Conservation (phyloP, 129 eudicot genomes). For the Mikania micrantha region DNA sequence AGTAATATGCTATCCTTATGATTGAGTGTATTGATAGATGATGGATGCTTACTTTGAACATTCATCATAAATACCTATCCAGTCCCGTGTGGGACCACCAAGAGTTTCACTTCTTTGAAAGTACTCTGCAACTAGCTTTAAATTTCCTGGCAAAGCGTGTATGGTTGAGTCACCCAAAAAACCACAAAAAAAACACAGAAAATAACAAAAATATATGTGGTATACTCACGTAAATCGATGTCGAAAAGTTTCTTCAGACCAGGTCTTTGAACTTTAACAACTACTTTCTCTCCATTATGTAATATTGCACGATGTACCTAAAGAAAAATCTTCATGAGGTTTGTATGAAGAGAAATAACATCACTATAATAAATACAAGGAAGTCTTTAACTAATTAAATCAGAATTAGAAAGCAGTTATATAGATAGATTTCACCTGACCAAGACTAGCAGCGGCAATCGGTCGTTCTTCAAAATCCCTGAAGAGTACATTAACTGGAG, state of each 20-base stretch:
- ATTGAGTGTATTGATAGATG: neutral
- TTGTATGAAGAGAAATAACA: neutral
- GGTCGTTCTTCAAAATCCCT: conserved; percentile 90
- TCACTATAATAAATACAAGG: neutral
- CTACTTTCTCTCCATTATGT: conserved; percentile 94
- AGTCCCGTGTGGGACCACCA: conserved; percentile 93
- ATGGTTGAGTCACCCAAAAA: conserved; percentile 3
- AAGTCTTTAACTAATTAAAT: neutral
- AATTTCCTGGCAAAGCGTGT: conserved; percentile 48
- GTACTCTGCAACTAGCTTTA: conserved; percentile 81
- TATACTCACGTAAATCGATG: conserved; percentile 80
- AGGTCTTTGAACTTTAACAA: conserved; percentile 94
- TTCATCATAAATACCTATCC: conserved; percentile 98
- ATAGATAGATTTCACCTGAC: conserved; percentile 57
- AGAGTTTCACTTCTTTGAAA: conserved; percentile 87
- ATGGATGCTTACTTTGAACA: conserved; percentile 72
- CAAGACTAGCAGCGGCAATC: conserved; percentile 99
- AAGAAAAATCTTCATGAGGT: conserved; percentile 20
- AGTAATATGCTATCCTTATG: neutral
- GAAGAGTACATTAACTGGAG: conserved; percentile 68
- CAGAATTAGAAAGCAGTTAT: neutral
- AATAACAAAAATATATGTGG: neutral
- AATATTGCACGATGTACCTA: conserved; percentile 95
- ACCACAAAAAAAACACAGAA: neutral
- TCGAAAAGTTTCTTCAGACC: conserved; percentile 92